Base-by-base conservation (phyloP, 1,284 basidiomycete species). In the Melampsora americana region DNA sequence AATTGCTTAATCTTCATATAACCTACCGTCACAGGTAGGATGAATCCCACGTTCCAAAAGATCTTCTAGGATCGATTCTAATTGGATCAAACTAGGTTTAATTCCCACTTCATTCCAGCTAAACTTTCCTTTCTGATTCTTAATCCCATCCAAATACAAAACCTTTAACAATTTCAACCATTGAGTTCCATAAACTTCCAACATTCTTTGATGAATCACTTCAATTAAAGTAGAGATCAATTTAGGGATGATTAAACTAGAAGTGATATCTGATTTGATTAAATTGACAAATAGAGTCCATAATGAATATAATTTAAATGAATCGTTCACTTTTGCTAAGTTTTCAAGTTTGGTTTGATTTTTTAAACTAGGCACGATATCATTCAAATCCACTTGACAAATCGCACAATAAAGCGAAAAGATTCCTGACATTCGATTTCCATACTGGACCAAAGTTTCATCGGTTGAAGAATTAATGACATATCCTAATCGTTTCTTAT, bases 381-480 rank as follows among this genome's bases (percentile, higher is more conserved):
- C 76, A 7, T 77, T 77, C 67, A 83, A 71, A 44, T 84, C 82
- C 12, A 84, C 84, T 78, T 86, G 86, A 53, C 95, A 82, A 74
- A 96, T 88, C 9, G 89, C 87, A 82, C 93, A 92, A 85, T 96
- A 99, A 28, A 99, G 88, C 12, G 93, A 88, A 85, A 93, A 86
- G 64, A 95, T 88, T 6, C 93, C 93, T 35, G 88, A 84, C 79
- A 96, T 87, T n/a, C 95, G 88, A 61, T 86, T 85, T 28, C 87
- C 86, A 82, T 92, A 91, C 69, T 92, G 90, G 20, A 87, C 84
- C 20, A 84, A 81, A 0, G 86, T 85, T 83, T 95, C 88, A 69
- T 82, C 81, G 0, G 79, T 80, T 14, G 82, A 78, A 30, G 79
- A 77, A 46, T 78, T 78, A 16, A 83, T 83, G 39, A 87, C 85